phyloP scores from a whole-genome alignment of 306 rosid genomes.

The Prunus davidiana region DNA sequence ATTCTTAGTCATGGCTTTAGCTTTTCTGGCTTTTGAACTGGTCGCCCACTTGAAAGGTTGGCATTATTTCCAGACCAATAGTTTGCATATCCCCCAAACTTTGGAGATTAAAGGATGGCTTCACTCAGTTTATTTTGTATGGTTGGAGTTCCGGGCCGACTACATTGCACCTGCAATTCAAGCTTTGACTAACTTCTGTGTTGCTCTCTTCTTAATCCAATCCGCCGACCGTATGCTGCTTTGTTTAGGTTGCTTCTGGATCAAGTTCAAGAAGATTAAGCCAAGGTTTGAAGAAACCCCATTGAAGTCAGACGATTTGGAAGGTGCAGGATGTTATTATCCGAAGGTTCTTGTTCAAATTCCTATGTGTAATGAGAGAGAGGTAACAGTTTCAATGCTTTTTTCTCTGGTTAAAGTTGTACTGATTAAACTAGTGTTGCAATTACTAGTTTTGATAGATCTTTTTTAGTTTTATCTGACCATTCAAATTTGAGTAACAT shows the following conservation, averaged over 20 bases:
- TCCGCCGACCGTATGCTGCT: constrained; percentile 60
- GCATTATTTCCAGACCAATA: constrained; percentile 52
- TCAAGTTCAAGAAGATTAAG: constrained; percentile 61
- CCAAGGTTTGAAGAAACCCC: constrained; percentile 36
- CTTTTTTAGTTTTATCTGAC: no score
- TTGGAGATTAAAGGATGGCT: constrained; percentile 52
- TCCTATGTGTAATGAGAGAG: constrained; percentile 84
- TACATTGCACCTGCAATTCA: constrained; percentile 62
- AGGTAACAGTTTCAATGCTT: constrained; percentile 35
- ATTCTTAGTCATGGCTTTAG: constrained; percentile 47
- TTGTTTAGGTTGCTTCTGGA: constrained; percentile 77
- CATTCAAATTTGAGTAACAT: background rate
- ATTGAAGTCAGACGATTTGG: constrained; percentile 39
- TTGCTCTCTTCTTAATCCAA: constrained; percentile 62
- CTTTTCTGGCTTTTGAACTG: constrained; percentile 53
- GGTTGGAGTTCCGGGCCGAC: constrained; percentile 58
- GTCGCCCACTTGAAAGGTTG: constrained; percentile 70
- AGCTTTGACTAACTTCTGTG: constrained; percentile 50
- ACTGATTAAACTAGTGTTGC: background rate
- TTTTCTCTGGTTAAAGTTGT: background rate
- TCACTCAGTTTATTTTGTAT: constrained; percentile 47
- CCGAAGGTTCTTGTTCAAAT: constrained; percentile 80
- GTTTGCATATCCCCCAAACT: constrained; percentile 47
- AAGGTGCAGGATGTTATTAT: constrained; percentile 31
- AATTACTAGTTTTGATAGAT: background rate